Base-by-base conservation (phyloP, 164 flowering plant species). In the Amborella trichopoda region DNA sequence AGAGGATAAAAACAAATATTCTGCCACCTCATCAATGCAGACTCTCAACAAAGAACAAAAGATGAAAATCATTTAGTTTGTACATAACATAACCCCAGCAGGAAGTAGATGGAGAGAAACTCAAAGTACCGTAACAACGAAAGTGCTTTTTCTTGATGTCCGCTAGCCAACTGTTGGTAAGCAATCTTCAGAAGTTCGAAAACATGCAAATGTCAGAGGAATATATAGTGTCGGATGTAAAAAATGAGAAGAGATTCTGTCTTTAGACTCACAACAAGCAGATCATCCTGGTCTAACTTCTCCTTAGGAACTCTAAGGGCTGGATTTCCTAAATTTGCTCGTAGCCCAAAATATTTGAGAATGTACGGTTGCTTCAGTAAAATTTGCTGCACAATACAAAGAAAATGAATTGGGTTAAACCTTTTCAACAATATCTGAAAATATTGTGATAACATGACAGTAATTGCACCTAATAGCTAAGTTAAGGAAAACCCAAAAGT, bases 261-360 rank as follows among this genome's bases (percentile, higher is more conserved):
- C 21, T 19, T 26, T 20, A 40, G 6, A 81, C 93, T 84, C 54
- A 89, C 97, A 61, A 56, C 61, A 54, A 75, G 65, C 53, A 89
- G 56, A 38, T 82, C 77, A 30, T 60, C 37, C 20, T 93, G 79
- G 3, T 70, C 57, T 24, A 80, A 60, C 43, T 59, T 46, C 16
- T 75, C 54, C n/a, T 60, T 59, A 46, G 69, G 47, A 25, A 71
- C 26, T 49, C 41, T 38, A 1, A 41, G 4, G 40, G 48, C 23
- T 20, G 55, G 25, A 28, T 51, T 19, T 59, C 37, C 53, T 62
- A 53, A 36, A 51, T 50, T 64, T 25, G 36, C 60, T 25, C 72
- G 77, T 46, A 81, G 55, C 23, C 94, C 89, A 53, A 91, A 60
- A 41, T 61, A 72, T 50, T 54, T 48, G 16, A 70, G 78, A 48